A percentile compares a stretch with the other conserved stretches of the same genome.
phyloP scores from a whole-genome alignment of 192 early-diverging fungal genomes.

The Radiomyces spectabilis region DNA sequence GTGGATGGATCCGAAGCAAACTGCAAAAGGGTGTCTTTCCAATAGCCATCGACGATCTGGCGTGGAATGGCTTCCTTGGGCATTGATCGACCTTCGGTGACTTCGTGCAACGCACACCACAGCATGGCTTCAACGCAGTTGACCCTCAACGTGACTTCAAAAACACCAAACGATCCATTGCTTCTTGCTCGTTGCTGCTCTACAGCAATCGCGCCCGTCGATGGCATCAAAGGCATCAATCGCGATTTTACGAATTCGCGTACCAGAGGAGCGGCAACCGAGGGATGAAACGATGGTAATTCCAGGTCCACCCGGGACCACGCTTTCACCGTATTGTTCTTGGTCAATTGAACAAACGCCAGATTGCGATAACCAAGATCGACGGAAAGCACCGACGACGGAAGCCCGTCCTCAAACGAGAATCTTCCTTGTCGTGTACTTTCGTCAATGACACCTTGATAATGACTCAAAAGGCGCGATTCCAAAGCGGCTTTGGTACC shows the following conservation, averaged over 20 bases:
- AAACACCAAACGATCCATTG: constrained; percentile 17
- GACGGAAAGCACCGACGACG: constrained; percentile 32
- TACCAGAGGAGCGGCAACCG: neutral
- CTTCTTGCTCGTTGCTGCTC: constrained; percentile 38
- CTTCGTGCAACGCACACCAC: constrained; percentile 18
- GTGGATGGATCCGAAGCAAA: neutral
- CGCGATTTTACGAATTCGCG: constrained; percentile 5
- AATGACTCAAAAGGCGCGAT: neutral
- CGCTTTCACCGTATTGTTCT: constrained; percentile 20
- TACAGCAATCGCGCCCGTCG: constrained; percentile 13
- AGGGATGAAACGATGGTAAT: constrained; percentile 7
- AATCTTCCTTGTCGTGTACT: too few species aligned
- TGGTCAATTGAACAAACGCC: constrained; percentile 35
- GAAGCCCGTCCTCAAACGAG: too few species aligned
- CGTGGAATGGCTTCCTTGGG: constrained; percentile 3
- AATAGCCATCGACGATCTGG: constrained; percentile 7
- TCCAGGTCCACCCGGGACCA: constrained; percentile 37
- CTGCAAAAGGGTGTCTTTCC: neutral
- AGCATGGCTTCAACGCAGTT: constrained; percentile 37
- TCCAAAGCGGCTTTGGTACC: constrained; percentile 8
- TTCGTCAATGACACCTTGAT: neutral
- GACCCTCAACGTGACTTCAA: constrained; percentile 32
- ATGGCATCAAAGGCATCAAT: constrained; percentile 6
- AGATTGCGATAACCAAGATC: constrained; percentile 47
- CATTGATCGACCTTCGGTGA: too few species aligned